Evolutionary conservation across 176 grass and related monocot genomes (phyloP).

Genomic region (Paspalum notatum): DNA sequence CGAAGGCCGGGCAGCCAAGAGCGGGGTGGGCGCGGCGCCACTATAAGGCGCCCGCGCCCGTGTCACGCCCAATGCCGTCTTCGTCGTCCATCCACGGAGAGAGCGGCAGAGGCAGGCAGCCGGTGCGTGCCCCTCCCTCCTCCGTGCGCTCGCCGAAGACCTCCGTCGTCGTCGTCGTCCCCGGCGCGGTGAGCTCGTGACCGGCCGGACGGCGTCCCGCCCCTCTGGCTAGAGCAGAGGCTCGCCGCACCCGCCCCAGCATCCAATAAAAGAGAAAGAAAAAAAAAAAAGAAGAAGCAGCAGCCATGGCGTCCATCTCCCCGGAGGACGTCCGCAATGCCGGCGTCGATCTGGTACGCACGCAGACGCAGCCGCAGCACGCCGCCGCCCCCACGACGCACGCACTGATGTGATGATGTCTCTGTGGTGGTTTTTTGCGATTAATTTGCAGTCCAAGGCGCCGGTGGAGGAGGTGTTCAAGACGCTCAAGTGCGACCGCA

Average conservation of each 20-base stretch:
- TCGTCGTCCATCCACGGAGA: conserved; percentile 32
- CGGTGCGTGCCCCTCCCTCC: conserved; percentile 36
- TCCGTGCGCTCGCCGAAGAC: conserved; percentile 40
- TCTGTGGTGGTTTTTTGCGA: background rate
- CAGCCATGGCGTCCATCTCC: conserved; percentile 70
- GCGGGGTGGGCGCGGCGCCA: background rate
- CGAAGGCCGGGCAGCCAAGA: conserved; percentile 31
- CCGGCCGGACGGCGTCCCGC: background rate
- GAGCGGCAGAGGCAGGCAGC: conserved; percentile 49
- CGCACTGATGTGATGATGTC: background rate
- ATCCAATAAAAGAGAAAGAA: background rate
- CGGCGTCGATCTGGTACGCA: conserved; percentile 58
- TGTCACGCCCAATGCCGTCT: background rate
- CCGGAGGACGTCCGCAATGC: conserved; percentile 55
- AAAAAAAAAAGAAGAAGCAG: background rate
- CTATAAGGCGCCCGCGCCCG: conserved; percentile 22
- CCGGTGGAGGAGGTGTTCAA: conserved; percentile 77
- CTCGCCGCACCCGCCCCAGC: background rate
- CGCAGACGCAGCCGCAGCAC: too few relatives aligned
- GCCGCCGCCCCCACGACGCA: background rate
- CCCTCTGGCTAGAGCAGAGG: background rate
- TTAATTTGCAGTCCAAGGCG: conserved; percentile 62
- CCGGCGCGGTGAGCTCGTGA: background rate
- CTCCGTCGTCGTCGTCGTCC: background rate
- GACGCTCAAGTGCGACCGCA: conserved; percentile 71